Base-by-base conservation (phyloP, 2,329 filamentous ascomycete genomes). In the Ophiostoma triangulosporum region DNA sequence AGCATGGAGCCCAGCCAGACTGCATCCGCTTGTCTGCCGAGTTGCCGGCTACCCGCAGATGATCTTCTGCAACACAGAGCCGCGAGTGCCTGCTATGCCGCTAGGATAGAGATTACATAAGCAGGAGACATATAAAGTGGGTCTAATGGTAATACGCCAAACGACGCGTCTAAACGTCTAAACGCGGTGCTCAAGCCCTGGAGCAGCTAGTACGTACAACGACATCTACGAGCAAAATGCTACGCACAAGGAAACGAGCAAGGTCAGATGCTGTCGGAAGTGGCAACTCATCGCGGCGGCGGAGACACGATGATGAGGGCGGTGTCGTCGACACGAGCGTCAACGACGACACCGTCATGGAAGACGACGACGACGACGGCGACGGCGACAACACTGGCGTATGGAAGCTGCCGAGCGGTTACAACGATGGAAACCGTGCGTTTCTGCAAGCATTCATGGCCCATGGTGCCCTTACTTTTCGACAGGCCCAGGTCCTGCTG, bases 381-480 rank as follows among this genome's bases (percentile, higher is more conserved):
- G 3, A 17, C 12, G 55, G 17, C 33, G 32, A 46, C 2, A 29
- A 27, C 31, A 20, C 26, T 7, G 26, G 27, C 14, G 40, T 31
- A 5, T 57, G 55, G 55, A 31, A 29, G 9, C 53, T 69, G 11
- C 63, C 62, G 3, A 58, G 59, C 1, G 65, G 68, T 22, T 79
- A 77, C 62, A 64, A 66, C 54, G 73, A 94, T 64, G 76, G 75
- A 57, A 86, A 96, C 65, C 84, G 88, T 54, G 90, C 91, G 8
- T 95, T 98, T 64, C 74, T 97, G 0, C 93, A 98, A 68, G 86
- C 87, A 49, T 82, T 98, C 60, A 75, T 96, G 66, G 81, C 86
- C 3, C 81, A 83, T 50, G 85, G 86, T 22, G 80, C 81, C 45
- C 74, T 97, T 66, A 94, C 87, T 0, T 80, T 86, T 58, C 73